Evolutionary conservation across 2,329 filamentous ascomycete species (phyloP), one percentile per base, ranked within the genome.

Genomic region (Ophiostoma angusticollis): DNA sequence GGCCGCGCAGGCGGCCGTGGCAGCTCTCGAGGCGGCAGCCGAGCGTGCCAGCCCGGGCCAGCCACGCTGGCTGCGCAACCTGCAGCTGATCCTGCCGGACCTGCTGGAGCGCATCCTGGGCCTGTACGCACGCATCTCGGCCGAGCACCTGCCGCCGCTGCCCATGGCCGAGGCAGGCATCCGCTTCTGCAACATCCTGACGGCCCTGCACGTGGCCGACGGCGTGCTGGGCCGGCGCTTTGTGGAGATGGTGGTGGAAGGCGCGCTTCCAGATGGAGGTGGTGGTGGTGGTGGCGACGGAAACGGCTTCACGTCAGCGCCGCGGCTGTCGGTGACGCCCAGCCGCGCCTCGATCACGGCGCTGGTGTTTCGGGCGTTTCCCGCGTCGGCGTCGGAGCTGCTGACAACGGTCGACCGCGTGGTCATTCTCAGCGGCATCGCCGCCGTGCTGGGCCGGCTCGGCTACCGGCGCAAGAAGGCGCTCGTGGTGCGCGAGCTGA

Each of bases 401-500:
- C 63, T 93, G 37, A 80, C 79, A 3, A 74, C 80, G 4, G 75
- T 78, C 9, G 87, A 94, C 57, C 72, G 82, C 17, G 76, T 84
- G 9, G 75, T 81, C 9, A 79, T 95, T 25, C 65, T 95, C 13
- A 80, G 85, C 48, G 89, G 86, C 11, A 85, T 96, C 47, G 80
- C 85, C 7, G 78, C 82, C n/a, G 76, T 93, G n/a, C 65, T 95
- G 9, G 81, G 84, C 0, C 68, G 74, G 6, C 60, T 98, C 7
- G 84, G 84, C 1, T 73, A 89, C 44, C 76, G 86, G 43, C 74
- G 91, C 41, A 96, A 95, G 61, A 93, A 93, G 58, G 86, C 84
- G 5, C 81, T 96, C 61, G 76, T 95, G 1, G 71, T 94, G 50
- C 79, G 84, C 49, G 86, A 95, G 52, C 69, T 96, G 35, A 71